Base-by-base conservation (phyloP, 2,329 filamentous ascomycete species). In the Endocalyx cinctus region DNA sequence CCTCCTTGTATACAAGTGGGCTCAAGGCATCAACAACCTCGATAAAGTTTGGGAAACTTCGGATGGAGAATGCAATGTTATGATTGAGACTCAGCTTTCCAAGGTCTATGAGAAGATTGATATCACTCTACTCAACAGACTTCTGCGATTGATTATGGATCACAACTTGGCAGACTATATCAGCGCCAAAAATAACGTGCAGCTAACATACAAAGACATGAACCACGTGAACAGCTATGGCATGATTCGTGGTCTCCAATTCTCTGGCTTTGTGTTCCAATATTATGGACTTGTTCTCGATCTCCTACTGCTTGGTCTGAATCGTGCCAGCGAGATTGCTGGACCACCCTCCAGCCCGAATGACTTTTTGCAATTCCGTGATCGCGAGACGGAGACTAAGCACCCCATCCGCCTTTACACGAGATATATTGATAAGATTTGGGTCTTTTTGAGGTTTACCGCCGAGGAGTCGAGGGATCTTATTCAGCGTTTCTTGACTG, bases 71-170 rank as follows among this genome's bases (percentile, higher is more conserved):
- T 97, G 90, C 62, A 96, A 96, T 49, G 92, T 98, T 42, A 88
- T 98, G 83, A 89, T 98, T 32, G 92, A 98, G 67, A 98, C 94
- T 0, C 86, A 96, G 50, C 69, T 98, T 4, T 96, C 92, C n/a
- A 98, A 98, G 64, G 89, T 98, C 28, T 98, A 98, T 47, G 92
- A 98, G 67, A 98, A 98, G 75, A 95, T 98, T 42, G 92, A 98
- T 66, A 68, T 98, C 42, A 98, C 92, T 0, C 70, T 98, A 37
- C 77, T 98, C 48, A 98, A 98, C 65, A 86, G 90, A 38, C 73
- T 98, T 19, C 72, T 98, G 31, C 79, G 92, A 29, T 66, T 98
- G 46, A 96, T 98, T 59, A 98, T 98, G 94, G 94, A 98, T 52
- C 92, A 98, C 72, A 98, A 98, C 59, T 66, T 98, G 66, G 92